Evolutionary conservation across 805 yeast species (phyloP), one percentile per base, ranked within the genome.

Genomic region (Saturnispora bothae): DNA sequence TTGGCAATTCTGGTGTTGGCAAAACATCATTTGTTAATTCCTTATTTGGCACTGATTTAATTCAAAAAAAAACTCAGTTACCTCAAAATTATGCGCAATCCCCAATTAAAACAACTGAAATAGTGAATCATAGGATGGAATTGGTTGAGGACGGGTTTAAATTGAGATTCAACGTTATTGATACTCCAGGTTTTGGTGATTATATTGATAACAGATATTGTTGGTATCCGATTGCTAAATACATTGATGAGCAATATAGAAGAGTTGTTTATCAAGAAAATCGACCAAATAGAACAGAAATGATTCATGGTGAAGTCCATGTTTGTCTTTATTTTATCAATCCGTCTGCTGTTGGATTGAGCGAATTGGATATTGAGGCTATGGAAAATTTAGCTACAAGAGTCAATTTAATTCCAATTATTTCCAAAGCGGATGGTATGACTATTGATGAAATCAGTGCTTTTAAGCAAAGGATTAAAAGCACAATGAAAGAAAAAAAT

Each of bases 1-100:
- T 81, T 34, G 96, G 96, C 22, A 86, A 81, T 57, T 67, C 81
- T 36, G 96, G 96, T 3, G 66, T 83, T 37, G 95, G 94, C 33
- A 84, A 83, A 54, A 73, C 84, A 4, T 75, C 89, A 1, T 83
- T 86, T 45, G 63, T 85, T 48, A 83, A 88, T 64, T 78, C 94
- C 7, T 66, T 88, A 45, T 82, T 84, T 56, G 78, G 79, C 32
- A 60, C 78, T 2, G 30, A 53, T 36, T 63, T 57, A 36, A 56
- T 56, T 47, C 65, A 48, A 12, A 32, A 38, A 5, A 10, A 21
- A 28, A 28, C 38, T 64, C 18, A 58, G 56, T 30, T 30, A 9
- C 15, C 41, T 38, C 37, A 39, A 35, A 42, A 39, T 25, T 54
- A 53, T 31, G 15, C 21, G 19, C 44, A 43, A 25, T 19, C 20